phyloP scores from a whole-genome alignment of 257 asterid genomes.

The Coffea eugenioides region DNA sequence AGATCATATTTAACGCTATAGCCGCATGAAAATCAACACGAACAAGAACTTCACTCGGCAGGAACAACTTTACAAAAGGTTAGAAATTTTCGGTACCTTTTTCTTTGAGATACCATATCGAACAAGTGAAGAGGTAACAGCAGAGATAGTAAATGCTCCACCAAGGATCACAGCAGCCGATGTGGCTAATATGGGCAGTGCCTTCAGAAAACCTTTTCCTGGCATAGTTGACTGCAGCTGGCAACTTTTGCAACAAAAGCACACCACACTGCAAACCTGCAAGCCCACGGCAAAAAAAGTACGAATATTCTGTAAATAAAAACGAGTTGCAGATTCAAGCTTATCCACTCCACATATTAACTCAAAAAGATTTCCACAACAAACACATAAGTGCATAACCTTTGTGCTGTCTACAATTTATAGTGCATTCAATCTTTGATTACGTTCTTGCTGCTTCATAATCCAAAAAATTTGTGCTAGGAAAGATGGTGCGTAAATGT shows the following conservation, averaged over 20 bases:
- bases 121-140: background rate
- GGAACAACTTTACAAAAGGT: background rate
- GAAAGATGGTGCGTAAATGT: background rate
- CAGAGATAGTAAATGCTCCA: conserved; percentile 13
- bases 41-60: background rate
- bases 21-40: no score
- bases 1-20: background rate
- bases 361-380: background rate
- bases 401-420: background rate
- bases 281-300: background rate
- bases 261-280: background rate
- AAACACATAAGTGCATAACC: background rate
- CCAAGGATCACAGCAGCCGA: conserved; percentile 11
- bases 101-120: conserved; percentile 6
- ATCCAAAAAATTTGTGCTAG: background rate
- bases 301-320: background rate
- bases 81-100: background rate
- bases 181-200: conserved; percentile 11
- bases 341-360: background rate
- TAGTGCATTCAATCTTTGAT: background rate
- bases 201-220: conserved; percentile 4
- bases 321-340: background rate
- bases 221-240: background rate
- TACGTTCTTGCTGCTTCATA: background rate
- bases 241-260: background rate